Conservation (phyloP, 1,284 basidiomycete genomes). For the Sparassis latifolia region DNA sequence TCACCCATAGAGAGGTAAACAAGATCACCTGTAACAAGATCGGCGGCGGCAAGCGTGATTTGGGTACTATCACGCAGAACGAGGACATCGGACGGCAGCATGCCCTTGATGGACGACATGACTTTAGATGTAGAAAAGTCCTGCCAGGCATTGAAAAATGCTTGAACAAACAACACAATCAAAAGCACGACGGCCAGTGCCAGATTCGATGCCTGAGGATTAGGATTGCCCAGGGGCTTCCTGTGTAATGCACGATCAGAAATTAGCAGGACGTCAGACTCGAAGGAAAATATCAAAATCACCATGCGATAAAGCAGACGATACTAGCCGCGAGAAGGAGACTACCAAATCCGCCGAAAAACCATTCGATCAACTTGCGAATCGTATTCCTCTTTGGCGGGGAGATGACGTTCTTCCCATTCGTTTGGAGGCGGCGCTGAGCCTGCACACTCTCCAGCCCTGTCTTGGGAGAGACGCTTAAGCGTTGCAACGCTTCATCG, state of each 20-base stretch:
- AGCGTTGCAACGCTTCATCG: slow-evolving; percentile 36
- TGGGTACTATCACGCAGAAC: slow-evolving; percentile 36
- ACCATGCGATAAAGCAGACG: slow-evolving; percentile 44
- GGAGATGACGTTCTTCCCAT: slow-evolving; percentile 41
- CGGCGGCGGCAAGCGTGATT: slow-evolving; percentile 26
- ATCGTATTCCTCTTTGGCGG: slow-evolving; percentile 37
- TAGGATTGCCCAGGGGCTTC: slow-evolving; percentile 46
- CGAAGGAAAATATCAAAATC: slow-evolving; percentile 10
- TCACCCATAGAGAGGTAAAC: slow-evolving; percentile 29
- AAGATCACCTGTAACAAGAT: slow-evolving; percentile 22
- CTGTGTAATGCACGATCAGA: slow-evolving; percentile 17
- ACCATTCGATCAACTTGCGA: slow-evolving; percentile 39
- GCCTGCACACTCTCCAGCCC: slow-evolving; percentile 39
- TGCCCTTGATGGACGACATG: slow-evolving; percentile 42
- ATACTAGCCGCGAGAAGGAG: slow-evolving; percentile 46
- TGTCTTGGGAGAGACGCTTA: slow-evolving; percentile 31
- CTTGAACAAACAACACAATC: slow-evolving; percentile 40
- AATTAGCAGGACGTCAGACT: slow-evolving; percentile 1
- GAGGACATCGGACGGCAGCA: slow-evolving; percentile 39
- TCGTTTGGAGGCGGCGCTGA: slow-evolving; percentile 35
- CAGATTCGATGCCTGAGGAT: slow-evolving; percentile 36
- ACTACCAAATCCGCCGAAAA: slow-evolving; percentile 50
- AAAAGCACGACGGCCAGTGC: slow-evolving; percentile 41
- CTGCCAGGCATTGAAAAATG: slow-evolving; percentile 49
- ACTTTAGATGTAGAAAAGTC: slow-evolving; percentile 37